Conservation (phyloP, 2,329 filamentous ascomycete species). For the Xylaria sp. region DNA sequence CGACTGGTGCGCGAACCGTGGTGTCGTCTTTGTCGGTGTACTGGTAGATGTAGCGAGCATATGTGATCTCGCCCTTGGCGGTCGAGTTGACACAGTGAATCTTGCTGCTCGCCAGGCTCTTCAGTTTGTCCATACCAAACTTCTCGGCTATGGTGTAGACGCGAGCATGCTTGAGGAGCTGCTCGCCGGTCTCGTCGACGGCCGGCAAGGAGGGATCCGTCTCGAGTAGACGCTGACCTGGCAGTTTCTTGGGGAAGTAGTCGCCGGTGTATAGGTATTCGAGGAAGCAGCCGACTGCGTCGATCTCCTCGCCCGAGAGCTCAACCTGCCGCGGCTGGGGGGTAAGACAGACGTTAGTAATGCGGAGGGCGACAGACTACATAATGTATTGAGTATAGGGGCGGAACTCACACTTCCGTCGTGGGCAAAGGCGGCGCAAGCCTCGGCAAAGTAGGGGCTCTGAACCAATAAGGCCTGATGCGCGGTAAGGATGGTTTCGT, state of each 20-base stretch:
- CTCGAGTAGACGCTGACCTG: constrained; percentile 75
- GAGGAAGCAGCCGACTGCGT: constrained; percentile 81
- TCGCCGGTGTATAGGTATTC: constrained; percentile 87
- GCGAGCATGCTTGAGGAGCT: constrained; percentile 88
- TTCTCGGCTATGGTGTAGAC: constrained; percentile 90
- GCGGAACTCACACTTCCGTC: constrained; percentile 66
- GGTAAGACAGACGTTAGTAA: constrained; percentile 16
- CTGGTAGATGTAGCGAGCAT: constrained; percentile 90
- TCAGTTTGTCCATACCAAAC: constrained; percentile 74
- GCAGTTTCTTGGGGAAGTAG: constrained; percentile 80
- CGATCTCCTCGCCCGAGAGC: constrained; percentile 74
- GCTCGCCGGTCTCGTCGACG: constrained; percentile 81
- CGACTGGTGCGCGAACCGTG: constrained; percentile 82
- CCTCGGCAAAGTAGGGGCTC: constrained; percentile 78
- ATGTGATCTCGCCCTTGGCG: constrained; percentile 89
- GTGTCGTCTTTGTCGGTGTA: constrained; percentile 76
- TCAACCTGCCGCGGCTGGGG: constrained; percentile 72
- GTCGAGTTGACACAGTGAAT: constrained; percentile 92
- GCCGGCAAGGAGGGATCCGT: constrained; percentile 71
- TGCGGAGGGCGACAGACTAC: not conserved
- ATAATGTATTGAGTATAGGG: not conserved
- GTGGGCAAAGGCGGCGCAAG: constrained; percentile 70
- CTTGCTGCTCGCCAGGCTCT: constrained; percentile 83
- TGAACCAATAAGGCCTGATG: constrained; percentile 81
- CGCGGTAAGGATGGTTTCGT: constrained; percentile 74